A percentile compares a stretch with the other conserved stretches of the same genome.
phyloP scores from a whole-genome alignment of 139 green algal genomes.

The Micromonas commoda region DNA sequence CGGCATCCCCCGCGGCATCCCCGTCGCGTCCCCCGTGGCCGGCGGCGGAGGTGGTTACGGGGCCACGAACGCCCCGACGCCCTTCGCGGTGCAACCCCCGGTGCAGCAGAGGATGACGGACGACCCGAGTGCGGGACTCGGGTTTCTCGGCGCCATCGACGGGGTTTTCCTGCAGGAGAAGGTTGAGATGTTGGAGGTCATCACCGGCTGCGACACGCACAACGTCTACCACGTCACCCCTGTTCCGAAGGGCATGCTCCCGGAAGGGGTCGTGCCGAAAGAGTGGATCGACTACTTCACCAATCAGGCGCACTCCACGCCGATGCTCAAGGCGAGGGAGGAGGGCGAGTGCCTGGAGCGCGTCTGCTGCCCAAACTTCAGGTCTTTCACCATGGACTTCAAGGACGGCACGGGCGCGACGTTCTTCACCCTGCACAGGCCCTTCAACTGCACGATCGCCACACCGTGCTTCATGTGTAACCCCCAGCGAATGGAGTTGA shows the following conservation, averaged over 20 bases:
- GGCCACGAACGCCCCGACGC: no score
- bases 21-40: no score
- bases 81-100: no score
- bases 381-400: conserved; percentile 14
- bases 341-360: conserved; percentile 10
- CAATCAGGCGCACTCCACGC: background rate
- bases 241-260: background rate
- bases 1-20: no score
- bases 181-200: conserved; percentile 3
- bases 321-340: conserved; percentile 16
- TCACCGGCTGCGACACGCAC: conserved; percentile 11
- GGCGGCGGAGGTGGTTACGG: no score
- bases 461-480: background rate
- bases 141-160: no score
- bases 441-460: background rate
- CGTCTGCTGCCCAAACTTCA: conserved; percentile 8
- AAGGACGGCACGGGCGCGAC: background rate
- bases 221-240: conserved; percentile 12
- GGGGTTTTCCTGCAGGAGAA: conserved; percentile 15
- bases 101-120: no score
- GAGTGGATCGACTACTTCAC: conserved; percentile 20
- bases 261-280: background rate
- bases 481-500: background rate
- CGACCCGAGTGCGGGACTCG: no score
- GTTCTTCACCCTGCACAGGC: conserved; percentile 3